These are phyloP conservation scores for Thelephora terrestris DNA, from an alignment of 1,284 basidiomycete species.

Conservation along the genomic window DNA sequence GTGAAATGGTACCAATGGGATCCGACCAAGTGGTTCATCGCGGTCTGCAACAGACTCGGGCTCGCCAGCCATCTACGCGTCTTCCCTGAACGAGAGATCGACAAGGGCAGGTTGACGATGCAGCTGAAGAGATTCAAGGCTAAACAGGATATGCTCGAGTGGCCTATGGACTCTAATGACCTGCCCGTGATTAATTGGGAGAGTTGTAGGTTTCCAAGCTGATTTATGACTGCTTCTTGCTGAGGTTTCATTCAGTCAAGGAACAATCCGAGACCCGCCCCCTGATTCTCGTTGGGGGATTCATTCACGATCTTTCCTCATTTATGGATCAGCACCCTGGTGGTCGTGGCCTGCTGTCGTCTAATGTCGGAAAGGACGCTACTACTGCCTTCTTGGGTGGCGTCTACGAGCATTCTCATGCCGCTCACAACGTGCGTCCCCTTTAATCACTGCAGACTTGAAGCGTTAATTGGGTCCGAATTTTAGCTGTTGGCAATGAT, in stretches of 20 bases:
- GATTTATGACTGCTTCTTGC: background rate
- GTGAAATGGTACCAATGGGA: conserved; percentile 65
- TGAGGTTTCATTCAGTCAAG: conserved; percentile 37
- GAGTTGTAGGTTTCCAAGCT: conserved; percentile 40
- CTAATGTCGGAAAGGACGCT: conserved; percentile 69
- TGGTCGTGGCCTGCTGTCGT: conserved; percentile 52
- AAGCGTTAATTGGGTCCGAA: background rate
- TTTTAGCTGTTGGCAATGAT: conserved; percentile 67
- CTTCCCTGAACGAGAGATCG: conserved; percentile 83
- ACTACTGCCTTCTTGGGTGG: conserved; percentile 82
- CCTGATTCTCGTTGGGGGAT: conserved; percentile 71
- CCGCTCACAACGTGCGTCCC: conserved; percentile 63
- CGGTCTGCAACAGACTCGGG: conserved; percentile 47
- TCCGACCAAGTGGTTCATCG: conserved; percentile 82
- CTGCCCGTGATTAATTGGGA: conserved; percentile 80
- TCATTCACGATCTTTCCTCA: conserved; percentile 76
- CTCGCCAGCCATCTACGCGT: conserved; percentile 70
- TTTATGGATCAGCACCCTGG: conserved; percentile 81
- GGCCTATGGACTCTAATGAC: conserved; percentile 56
- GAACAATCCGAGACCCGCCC: conserved; percentile 54
- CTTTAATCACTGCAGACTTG: conserved; percentile 10
- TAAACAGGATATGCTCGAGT: conserved; percentile 54
- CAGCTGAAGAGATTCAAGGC: conserved; percentile 65
- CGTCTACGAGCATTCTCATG: conserved; percentile 76
- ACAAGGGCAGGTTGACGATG: conserved; percentile 77